Evolutionary conservation across 768 basidiomycete genomes (phyloP).

Genomic region (Coprinellus aureogranulatus): DNA sequence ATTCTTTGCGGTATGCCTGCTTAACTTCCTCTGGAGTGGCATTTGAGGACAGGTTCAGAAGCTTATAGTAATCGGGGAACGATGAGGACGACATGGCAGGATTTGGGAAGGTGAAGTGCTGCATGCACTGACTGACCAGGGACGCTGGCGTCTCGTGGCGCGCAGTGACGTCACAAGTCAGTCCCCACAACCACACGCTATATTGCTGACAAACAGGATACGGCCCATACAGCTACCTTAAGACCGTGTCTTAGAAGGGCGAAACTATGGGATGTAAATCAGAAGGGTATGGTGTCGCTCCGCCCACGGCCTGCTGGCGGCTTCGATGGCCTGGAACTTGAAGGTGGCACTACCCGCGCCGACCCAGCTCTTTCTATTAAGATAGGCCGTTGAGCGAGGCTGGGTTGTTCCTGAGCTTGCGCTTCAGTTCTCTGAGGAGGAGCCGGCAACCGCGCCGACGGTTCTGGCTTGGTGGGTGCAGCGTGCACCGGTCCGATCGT

Average conservation of each 20-base stretch:
- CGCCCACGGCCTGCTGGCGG: neutral
- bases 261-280: neutral
- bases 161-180: slow-evolving; percentile 25
- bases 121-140: too few species aligned
- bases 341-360: neutral
- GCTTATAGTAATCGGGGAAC: slow-evolving; percentile 78
- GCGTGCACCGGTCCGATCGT: neutral
- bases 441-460: too few species aligned
- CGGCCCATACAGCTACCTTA: too few species aligned
- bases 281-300: neutral
- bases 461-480: too few species aligned
- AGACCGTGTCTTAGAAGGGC: too few species aligned
- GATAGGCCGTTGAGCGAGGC: neutral
- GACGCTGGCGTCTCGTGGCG: too few species aligned
- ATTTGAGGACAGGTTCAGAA: slow-evolving; percentile 53
- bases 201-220: neutral
- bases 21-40: slow-evolving; percentile 70
- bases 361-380: neutral
- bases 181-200: neutral
- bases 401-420: neutral
- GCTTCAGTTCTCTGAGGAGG: too few species aligned
- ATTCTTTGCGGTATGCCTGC: slow-evolving; percentile 78
- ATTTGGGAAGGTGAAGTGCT: neutral
- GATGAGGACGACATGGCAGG: slow-evolving; percentile 61
- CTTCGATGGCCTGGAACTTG: neutral